Evolutionary conservation across 495 filamentous ascomycete species (phyloP), one percentile per base, ranked within the genome.

Genomic region (Beverwykella pulmonaria): DNA sequence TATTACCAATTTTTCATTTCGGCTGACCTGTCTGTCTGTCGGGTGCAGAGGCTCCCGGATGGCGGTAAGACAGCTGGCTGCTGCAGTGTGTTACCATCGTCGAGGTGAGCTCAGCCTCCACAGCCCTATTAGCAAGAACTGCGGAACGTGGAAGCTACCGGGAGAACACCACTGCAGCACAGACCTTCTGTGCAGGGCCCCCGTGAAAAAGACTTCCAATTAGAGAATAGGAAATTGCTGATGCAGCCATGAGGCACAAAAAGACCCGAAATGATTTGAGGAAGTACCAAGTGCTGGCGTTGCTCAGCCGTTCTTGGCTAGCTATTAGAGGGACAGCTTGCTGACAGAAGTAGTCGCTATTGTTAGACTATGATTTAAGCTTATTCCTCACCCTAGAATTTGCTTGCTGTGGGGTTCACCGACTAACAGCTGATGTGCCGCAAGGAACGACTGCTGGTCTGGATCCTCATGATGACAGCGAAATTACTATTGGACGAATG

Each of bases 331-430:
- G 3, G 26, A 49, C 1, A 41, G 6, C 29, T 25, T 57, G 60
- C 60, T 63, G 48, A 63, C 60, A n/a, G 34, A 41, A 12, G 14
- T 14, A 8, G 27, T 44, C 49, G 36, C 50, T 63, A 63, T 63
- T 23, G 19, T 54, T 64, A 58, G 52, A 17, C 61, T 48, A 49
- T 52, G 61, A 64, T 49, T 64, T 64, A 64, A 64, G 61, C 53
- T 64, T 64, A 56, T 63, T 54, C 55, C 32, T 53, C 49, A 55
- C 55, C 60, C 49, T 14, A 15, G 39, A n/a, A 5, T 12, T 12
- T 34, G 30, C 5, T 12, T 12, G 30, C 30, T 34, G 30, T 12
- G 5, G 12, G 5, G 30, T 34, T 34, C 30, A 34, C 30, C 30
- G 30, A 34, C 5, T 34, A 12, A 34, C 30, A 34, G 30, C 5